Conservation (phyloP, 2,329 filamentous ascomycete genomes). For the Penicillium sp. region DNA sequence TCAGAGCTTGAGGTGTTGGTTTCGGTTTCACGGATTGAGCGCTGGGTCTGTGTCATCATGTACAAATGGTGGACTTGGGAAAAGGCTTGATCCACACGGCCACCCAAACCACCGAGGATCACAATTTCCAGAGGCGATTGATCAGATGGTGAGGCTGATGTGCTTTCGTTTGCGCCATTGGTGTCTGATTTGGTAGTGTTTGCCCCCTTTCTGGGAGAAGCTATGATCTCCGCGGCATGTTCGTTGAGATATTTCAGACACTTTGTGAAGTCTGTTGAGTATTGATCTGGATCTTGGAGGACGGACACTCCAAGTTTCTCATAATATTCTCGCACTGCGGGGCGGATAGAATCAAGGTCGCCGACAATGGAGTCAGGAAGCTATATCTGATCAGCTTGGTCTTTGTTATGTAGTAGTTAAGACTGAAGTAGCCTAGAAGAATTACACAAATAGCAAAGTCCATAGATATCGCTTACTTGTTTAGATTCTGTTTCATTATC, state of each 20-base stretch:
- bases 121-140: slow-evolving; percentile 61
- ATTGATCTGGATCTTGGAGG: slow-evolving; percentile 73
- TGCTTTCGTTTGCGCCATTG: neutral
- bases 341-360: slow-evolving; percentile 80
- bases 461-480: slow-evolving; percentile 30
- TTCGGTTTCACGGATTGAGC: slow-evolving; percentile 12
- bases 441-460: neutral
- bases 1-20: neutral
- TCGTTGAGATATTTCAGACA: slow-evolving; percentile 62
- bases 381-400: slow-evolving; percentile 28
- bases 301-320: slow-evolving; percentile 60
- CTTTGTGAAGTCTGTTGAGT: slow-evolving; percentile 90
- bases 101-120: slow-evolving; percentile 79
- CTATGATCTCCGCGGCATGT: slow-evolving; percentile 29
- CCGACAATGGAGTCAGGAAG: slow-evolving; percentile 75
- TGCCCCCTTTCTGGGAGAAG: slow-evolving; percentile 14
- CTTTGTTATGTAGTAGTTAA: neutral
- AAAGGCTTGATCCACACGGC: slow-evolving; percentile 88
- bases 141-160: slow-evolving; percentile 1
- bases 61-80: slow-evolving; percentile 85
- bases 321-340: slow-evolving; percentile 66
- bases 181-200: slow-evolving; percentile 8
- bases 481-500: slow-evolving; percentile 29
- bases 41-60: slow-evolving; percentile 44
- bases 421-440: neutral